Evolutionary conservation across 768 basidiomycete genomes (phyloP).

Genomic region (Clavulina sp.): DNA sequence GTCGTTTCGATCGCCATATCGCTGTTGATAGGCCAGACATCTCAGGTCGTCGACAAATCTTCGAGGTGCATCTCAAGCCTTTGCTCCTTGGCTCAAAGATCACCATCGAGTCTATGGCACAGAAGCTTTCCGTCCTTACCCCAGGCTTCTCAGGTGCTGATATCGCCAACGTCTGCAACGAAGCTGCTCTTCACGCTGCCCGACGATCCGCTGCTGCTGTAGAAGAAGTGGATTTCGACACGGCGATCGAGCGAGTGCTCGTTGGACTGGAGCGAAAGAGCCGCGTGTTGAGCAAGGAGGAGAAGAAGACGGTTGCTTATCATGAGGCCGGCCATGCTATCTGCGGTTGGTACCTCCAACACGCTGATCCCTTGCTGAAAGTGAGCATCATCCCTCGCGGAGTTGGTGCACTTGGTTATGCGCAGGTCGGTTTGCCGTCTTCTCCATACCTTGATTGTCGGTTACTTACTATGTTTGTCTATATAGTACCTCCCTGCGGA

Average conservation of each 20-base stretch:
- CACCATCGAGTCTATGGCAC: conserved; percentile 35
- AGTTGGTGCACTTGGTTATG: conserved; percentile 88
- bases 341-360: conserved; percentile 96
- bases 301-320: conserved; percentile 98
- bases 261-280: conserved; percentile 95
- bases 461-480: conserved; percentile 3
- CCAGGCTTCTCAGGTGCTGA: conserved; percentile 98
- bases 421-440: conserved; percentile 49
- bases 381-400: conserved; percentile 98
- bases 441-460: too few relatives aligned
- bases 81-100: conserved; percentile 39
- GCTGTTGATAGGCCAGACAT: conserved; percentile 91
- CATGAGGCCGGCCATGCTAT: conserved; percentile 99
- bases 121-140: conserved; percentile 89
- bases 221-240: conserved; percentile 78
- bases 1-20: conserved; percentile 94
- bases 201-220: conserved; percentile 65
- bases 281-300: conserved; percentile 77
- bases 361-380: conserved; percentile 90
- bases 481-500: conserved; percentile 82
- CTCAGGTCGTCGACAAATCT: conserved; percentile 83
- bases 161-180: conserved; percentile 98
- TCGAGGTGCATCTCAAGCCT: conserved; percentile 77
- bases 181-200: conserved; percentile 89
- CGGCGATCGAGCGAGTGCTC: conserved; percentile 94